Evolutionary conservation across 169 alveolate species (phyloP).

Genomic region (Plasmodium knowlesi): DNA sequence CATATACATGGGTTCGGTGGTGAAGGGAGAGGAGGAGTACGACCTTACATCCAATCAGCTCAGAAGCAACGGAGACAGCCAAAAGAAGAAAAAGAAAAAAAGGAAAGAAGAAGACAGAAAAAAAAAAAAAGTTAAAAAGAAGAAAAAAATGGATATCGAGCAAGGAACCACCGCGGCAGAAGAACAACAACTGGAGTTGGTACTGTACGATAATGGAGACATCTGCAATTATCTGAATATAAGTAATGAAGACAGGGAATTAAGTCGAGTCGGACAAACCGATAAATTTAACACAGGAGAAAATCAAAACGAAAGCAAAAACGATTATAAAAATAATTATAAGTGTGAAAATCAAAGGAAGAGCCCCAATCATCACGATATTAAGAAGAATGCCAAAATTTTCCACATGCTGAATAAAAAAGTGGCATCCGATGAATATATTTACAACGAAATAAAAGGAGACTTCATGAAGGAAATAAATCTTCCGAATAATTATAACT

Average conservation of each 20-base stretch:
- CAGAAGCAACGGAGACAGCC: not conserved
- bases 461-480: slow-evolving; percentile 75
- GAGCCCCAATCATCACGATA: not conserved
- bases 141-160: not conserved
- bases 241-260: slow-evolving; percentile 1
- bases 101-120: not conserved
- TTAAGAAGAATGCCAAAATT: slow-evolving; percentile 21
- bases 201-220: slow-evolving; percentile 44
- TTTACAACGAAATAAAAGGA: slow-evolving; percentile 52
- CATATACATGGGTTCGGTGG: not conserved
- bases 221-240: slow-evolving; percentile 47
- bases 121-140: not conserved
- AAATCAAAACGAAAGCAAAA: not conserved
- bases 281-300: not conserved
- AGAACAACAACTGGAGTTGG: slow-evolving; percentile 6
- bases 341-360: not conserved
- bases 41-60: not conserved
- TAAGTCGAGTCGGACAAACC: not conserved
- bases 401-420: slow-evolving; percentile 40
- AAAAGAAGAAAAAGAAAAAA: not conserved
- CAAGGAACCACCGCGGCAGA: not conserved
- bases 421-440: slow-evolving; percentile 49
- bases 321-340: not conserved
- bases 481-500: slow-evolving; percentile 51
- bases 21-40: not conserved